Evolutionary conservation across 371 early-diverging fungal species (phyloP), one percentile per base, ranked within the genome.

Genomic region (Parasitella parasitica): DNA sequence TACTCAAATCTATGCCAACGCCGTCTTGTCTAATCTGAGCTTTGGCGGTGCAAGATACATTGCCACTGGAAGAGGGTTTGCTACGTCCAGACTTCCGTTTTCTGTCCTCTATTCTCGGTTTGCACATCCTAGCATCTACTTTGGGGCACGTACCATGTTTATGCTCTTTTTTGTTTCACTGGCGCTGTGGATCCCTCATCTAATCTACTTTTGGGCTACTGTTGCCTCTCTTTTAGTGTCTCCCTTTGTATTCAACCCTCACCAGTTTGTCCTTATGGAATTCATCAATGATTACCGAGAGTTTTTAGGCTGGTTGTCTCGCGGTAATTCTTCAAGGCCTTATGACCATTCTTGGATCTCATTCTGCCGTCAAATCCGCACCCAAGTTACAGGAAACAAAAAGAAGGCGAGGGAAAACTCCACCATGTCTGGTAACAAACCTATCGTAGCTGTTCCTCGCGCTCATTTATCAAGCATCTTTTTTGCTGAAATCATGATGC

Each of bases 11-110:
- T 94, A 94, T 70, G 86, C 92, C 57, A 87, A 91, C 67, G 84
- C 92, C 28, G 87, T 95, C 39, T 71, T 93, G 66, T 87, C 89
- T 57, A 92, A 93, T 67, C 67, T 94, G 66, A 91, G 86, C 11
- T 94, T 91, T 72, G 94, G 94, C 49, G 93, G 93, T 9, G 92
- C 93, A 16, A 83, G 91, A 0, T 96, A 95, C 68, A 92, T 94
- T 59, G 90, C 91, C 18, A 92, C 94, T 1, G 96, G 96, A 0
- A 88, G 96, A 68, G 93, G 93, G 13, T 92, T 96, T 72, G 93
- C 95, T 2, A 96, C 94, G 0, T 79, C 93, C 6, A 86, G 95
- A 4, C 61, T 89, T n/a, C 86, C 89, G 20, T 94, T 96, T 71
- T 79, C 86, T 1, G 77, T 85, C 3, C 84, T 95, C 12, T 95